Evolutionary conservation across 2,329 filamentous ascomycete species (phyloP).

Genomic region (Zasmidium angulare): DNA sequence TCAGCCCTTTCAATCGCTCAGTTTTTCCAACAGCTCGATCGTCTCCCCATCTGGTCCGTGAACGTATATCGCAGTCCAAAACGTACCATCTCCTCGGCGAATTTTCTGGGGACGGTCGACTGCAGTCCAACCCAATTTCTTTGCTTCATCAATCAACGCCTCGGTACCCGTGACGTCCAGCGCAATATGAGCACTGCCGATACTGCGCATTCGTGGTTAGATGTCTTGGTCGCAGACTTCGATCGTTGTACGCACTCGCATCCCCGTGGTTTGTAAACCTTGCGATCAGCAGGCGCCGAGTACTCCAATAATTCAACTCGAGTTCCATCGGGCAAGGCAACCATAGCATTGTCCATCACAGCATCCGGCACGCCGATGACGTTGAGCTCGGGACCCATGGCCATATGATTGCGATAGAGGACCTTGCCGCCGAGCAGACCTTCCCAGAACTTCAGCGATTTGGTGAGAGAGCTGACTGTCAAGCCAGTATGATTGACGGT

Average conservation of each 20-base stretch:
- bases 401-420: conserved; percentile 4
- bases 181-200: conserved; percentile 13
- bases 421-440: conserved; percentile 10
- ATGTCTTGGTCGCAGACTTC: background rate
- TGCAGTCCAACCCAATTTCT: conserved; percentile 6
- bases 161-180: conserved; percentile 5
- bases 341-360: conserved; percentile 7
- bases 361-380: conserved; percentile 3
- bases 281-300: conserved; percentile 3
- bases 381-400: background rate
- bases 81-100: conserved; percentile 5
- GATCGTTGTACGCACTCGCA: conserved; percentile 4
- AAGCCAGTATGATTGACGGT: conserved; percentile 6
- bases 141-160: conserved; percentile 7
- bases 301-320: conserved; percentile 10
- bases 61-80: conserved; percentile 4
- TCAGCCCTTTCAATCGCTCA: background rate
- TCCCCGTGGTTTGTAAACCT: conserved; percentile 4
- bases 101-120: conserved; percentile 2
- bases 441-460: conserved; percentile 11
- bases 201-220: background rate
- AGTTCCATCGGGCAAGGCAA: conserved; percentile 3
- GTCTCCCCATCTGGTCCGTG: conserved; percentile 10
- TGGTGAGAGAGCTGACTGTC: conserved; percentile 4
- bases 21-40: conserved; percentile 12